These are phyloP conservation scores for Begonia masoniana DNA, from an alignment of 306 rosid species.

Conservation along the genomic window DNA sequence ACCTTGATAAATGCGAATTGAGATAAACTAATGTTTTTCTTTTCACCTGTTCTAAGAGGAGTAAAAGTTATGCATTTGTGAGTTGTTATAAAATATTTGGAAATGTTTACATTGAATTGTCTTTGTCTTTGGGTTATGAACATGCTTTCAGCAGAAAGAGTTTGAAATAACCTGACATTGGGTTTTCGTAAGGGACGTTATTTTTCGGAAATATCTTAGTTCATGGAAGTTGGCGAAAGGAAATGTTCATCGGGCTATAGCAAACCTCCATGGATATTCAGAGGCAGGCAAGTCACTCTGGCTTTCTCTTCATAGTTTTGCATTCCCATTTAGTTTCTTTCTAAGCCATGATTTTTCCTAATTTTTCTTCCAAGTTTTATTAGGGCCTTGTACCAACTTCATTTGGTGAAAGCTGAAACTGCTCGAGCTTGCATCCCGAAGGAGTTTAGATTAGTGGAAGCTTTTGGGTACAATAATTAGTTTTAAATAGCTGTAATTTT, in stretches of 20 bases:
- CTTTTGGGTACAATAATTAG: slow-evolving; percentile 49
- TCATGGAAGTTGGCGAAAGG: slow-evolving; percentile 33
- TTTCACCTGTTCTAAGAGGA: not conserved
- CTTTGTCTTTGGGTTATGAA: not conserved
- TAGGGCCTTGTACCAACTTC: slow-evolving; percentile 90
- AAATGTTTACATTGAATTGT: not conserved
- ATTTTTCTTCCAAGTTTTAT: not conserved
- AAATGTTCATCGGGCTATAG: slow-evolving; percentile 51
- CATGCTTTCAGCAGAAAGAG: not conserved
- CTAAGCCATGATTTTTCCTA: not conserved
- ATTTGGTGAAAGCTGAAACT: slow-evolving; percentile 72
- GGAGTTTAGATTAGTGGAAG: slow-evolving; percentile 78
- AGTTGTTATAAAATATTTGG: not conserved
- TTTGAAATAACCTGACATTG: not conserved
- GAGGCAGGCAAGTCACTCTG: slow-evolving; percentile 46
- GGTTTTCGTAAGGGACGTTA: not conserved
- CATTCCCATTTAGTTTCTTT: not conserved
- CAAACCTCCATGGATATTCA: slow-evolving; percentile 81
- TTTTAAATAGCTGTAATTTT: not conserved
- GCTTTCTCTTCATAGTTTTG: not conserved
- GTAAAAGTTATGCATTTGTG: not conserved
- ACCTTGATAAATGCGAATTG: not conserved
- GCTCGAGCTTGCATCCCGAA: slow-evolving; percentile 71
- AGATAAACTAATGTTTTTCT: not conserved
- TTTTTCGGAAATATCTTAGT: not conserved